These are phyloP conservation scores for Populus hybrid DNA, from an alignment of 441 rosid genomes.

Conservation along the genomic window DNA sequence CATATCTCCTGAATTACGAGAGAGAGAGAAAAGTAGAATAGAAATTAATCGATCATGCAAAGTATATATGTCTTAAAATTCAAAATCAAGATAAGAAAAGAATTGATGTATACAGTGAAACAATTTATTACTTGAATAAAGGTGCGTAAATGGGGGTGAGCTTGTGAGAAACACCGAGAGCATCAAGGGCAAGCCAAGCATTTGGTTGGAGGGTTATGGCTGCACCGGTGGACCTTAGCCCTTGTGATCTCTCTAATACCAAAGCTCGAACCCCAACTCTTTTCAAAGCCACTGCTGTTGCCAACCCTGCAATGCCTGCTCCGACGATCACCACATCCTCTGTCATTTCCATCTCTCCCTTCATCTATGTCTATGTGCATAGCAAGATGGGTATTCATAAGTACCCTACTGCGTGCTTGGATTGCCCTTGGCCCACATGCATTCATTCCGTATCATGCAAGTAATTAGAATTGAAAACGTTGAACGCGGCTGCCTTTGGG, in stretches of 20 bases:
- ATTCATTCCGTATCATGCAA: too few species aligned
- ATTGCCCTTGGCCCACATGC: too few species aligned
- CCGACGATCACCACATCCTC: constrained; percentile 41
- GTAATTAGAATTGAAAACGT: too few species aligned
- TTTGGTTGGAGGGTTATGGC: constrained; percentile 34
- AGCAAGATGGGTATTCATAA: neutral
- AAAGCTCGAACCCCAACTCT: constrained; percentile 32
- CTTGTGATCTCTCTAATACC: constrained; percentile 31
- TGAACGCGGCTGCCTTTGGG: too few species aligned
- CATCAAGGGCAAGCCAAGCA: constrained; percentile 45
- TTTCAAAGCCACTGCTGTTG: constrained; percentile 37
- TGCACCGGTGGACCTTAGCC: constrained; percentile 30
- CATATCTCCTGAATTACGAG: constrained; percentile 11
- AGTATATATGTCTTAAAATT: neutral
- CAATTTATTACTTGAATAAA: constrained; percentile 1
- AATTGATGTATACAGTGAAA: neutral
- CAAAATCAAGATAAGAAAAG: neutral
- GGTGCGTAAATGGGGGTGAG: constrained; percentile 34
- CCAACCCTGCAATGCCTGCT: constrained; percentile 43
- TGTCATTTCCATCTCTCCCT: constrained; percentile 1
- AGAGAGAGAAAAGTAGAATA: neutral
- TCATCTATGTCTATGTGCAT: neutral
- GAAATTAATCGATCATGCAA: neutral
- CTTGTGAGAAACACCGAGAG: constrained; percentile 41
- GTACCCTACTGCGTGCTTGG: too few species aligned